These are phyloP conservation scores for Jacaranda mimosifolia DNA, from an alignment of 257 asterid genomes.

Conservation along the genomic window DNA sequence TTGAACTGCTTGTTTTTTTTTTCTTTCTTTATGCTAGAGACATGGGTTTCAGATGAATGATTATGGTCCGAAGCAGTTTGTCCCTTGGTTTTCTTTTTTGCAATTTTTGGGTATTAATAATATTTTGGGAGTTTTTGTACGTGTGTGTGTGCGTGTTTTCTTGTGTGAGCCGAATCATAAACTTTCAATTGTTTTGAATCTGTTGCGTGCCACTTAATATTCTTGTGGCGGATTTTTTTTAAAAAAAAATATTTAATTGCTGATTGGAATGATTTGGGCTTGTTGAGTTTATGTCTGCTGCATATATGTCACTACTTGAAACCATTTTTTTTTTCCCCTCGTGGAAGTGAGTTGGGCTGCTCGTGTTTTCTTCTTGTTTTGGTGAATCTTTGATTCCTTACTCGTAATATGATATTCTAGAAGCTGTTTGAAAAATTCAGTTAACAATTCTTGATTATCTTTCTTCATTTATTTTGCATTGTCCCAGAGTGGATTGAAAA, in stretches of 20 bases:
- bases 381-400: no score
- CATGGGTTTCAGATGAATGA: slow-evolving; percentile 1
- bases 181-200: neutral
- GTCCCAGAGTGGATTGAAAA: neutral
- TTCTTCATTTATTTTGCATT: neutral
- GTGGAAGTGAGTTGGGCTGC: no score
- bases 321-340: neutral
- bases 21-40: neutral
- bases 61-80: neutral
- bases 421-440: no score
- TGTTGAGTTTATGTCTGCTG: neutral
- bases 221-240: neutral
- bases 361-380: no score
- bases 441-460: neutral
- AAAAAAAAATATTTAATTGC: no score
- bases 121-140: neutral
- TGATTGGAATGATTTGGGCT: slow-evolving; percentile 20
- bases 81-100: neutral
- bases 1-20: neutral
- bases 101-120: neutral
- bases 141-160: neutral
- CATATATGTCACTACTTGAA: neutral
- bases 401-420: no score
- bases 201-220: neutral
- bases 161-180: neutral